Evolutionary conservation across 2,329 filamentous ascomycete species (phyloP).

Genomic region (Nemania abortiva): DNA sequence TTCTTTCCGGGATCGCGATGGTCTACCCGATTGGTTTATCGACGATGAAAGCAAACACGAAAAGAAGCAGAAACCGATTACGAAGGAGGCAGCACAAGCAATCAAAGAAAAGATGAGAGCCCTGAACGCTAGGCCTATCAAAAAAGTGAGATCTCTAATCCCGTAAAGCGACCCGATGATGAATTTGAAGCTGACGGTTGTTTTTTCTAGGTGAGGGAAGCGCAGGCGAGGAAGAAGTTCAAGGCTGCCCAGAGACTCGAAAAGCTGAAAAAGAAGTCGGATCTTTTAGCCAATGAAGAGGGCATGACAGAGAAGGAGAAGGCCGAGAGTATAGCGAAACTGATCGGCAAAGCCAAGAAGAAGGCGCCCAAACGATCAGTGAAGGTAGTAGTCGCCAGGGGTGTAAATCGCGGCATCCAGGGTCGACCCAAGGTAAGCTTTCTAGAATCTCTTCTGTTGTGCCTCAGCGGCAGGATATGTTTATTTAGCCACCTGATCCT

Average conservation of each 20-base stretch:
- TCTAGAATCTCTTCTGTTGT: background rate
- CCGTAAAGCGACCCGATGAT: background rate
- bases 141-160: constrained; percentile 72
- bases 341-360: constrained; percentile 87
- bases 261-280: constrained; percentile 98
- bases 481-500: background rate
- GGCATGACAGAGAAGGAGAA: constrained; percentile 97
- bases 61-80: constrained; percentile 87
- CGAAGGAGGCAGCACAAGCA: constrained; percentile 86
- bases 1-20: constrained; percentile 89
- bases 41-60: constrained; percentile 91
- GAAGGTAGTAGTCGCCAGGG: constrained; percentile 89
- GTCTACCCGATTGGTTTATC: constrained; percentile 96
- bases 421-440: constrained; percentile 77
- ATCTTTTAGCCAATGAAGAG: constrained; percentile 87
- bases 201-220: constrained; percentile 75
- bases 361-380: constrained; percentile 81
- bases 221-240: constrained; percentile 96
- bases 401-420: constrained; percentile 84
- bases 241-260: constrained; percentile 91
- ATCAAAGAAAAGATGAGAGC: constrained; percentile 96
- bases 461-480: background rate
- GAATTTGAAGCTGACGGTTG: constrained; percentile 20
- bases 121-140: constrained; percentile 58
- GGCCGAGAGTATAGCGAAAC: constrained; percentile 81